Percentiles rank a stretch among this genome's conserved stretches.
These are phyloP conservation scores for Parathielavia appendiculata DNA, from an alignment of 495 filamentous ascomycete genomes.

Conservation along the genomic window DNA sequence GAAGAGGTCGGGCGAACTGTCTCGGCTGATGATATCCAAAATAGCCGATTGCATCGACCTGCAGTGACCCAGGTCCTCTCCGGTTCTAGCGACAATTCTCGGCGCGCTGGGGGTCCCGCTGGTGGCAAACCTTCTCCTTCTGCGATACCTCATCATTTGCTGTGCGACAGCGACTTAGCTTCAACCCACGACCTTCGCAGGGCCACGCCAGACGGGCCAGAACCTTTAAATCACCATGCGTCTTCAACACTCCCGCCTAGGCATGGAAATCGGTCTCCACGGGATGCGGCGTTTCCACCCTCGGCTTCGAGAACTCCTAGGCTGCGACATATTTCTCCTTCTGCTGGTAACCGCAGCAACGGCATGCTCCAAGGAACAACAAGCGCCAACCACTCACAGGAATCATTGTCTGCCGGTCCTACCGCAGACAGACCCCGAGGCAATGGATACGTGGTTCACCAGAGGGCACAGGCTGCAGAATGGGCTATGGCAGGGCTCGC, in stretches of 20 bases:
- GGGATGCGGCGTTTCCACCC: conserved; percentile 28
- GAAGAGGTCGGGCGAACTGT: conserved; percentile 15
- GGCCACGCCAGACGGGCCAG: conserved; percentile 15
- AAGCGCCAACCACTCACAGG: conserved; percentile 18
- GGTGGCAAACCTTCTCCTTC: conserved; percentile 12
- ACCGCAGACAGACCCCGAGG: conserved; percentile 8
- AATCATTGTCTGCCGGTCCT: conserved; percentile 7
- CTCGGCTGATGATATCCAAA: conserved; percentile 25
- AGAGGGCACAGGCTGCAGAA: conserved; percentile 28
- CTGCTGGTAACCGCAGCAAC: conserved; percentile 22
- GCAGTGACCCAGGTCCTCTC: conserved; percentile 18
- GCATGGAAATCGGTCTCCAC: conserved; percentile 14
- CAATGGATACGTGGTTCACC: conserved; percentile 24
- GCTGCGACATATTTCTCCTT: conserved; percentile 27
- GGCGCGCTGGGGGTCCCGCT: conserved; percentile 28
- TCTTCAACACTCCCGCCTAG: neutral
- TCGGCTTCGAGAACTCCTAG: conserved; percentile 33
- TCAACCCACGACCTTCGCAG: conserved; percentile 8
- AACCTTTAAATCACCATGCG: neutral
- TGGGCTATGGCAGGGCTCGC: conserved; percentile 23
- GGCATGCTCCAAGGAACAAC: conserved; percentile 21
- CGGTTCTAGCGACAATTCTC: neutral
- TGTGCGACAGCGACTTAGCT: conserved; percentile 5
- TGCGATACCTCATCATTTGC: neutral
- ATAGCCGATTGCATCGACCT: conserved; percentile 24